A percentile compares a stretch with the other conserved stretches of the same genome.
These are phyloP conservation scores for Aspergillus sp. DNA, from an alignment of 2,329 filamentous ascomycete species.

Conservation along the genomic window DNA sequence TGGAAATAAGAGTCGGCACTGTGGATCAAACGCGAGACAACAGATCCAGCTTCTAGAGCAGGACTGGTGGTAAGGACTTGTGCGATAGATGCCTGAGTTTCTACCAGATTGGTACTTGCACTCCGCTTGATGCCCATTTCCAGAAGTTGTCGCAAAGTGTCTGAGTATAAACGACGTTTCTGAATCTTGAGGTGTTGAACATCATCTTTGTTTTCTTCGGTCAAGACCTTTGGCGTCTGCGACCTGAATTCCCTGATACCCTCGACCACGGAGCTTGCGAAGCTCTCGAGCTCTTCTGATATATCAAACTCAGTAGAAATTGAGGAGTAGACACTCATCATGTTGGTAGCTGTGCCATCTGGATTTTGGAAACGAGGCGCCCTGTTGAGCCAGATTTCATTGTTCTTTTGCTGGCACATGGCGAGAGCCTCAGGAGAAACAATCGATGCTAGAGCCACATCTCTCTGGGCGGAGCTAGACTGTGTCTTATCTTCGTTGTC, in stretches of 20 bases:
- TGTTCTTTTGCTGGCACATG: conserved; percentile 23
- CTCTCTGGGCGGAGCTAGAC: conserved; percentile 5
- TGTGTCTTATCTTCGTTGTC: conserved; percentile 25
- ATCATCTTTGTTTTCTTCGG: conserved; percentile 76
- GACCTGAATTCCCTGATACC: conserved; percentile 72
- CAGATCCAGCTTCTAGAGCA: conserved; percentile 27
- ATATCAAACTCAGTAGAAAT: conserved; percentile 52
- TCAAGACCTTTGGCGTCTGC: conserved; percentile 75
- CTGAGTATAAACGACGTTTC: conserved; percentile 85
- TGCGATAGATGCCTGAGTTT: conserved; percentile 67
- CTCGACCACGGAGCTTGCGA: conserved; percentile 63
- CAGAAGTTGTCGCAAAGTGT: conserved; percentile 75
- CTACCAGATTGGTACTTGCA: conserved; percentile 66
- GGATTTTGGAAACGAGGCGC: conserved; percentile 68
- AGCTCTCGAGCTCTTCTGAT: conserved; percentile 58
- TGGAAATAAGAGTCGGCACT: conserved; percentile 71
- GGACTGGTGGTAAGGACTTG: conserved; percentile 60
- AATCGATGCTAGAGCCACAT: conserved; percentile 10
- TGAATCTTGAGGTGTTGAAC: conserved; percentile 87
- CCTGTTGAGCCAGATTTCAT: conserved; percentile 37
- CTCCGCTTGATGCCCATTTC: conserved; percentile 89
- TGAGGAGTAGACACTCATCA: conserved; percentile 59
- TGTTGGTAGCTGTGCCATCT: conserved; percentile 65
- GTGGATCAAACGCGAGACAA: conserved; percentile 19
- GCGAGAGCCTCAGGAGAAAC: conserved; percentile 26